phyloP scores from a whole-genome alignment of 2,329 filamentous ascomycete genomes.

The Xylaria sp. region DNA sequence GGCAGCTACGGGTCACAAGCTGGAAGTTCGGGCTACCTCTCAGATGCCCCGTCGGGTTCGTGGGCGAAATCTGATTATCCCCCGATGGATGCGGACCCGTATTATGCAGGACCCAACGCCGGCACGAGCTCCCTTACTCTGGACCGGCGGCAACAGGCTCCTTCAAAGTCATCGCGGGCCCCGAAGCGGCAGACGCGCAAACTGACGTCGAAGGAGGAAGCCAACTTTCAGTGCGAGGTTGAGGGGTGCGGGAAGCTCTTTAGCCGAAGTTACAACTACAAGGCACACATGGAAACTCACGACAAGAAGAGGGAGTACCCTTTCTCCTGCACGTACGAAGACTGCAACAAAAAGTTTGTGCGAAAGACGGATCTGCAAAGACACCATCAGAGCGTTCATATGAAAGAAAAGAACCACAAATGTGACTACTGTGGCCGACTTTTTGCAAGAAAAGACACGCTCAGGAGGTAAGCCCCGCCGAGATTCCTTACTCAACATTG shows the following conservation, averaged over 20 bases:
- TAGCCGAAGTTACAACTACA: constrained; percentile 86
- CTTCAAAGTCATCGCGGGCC: constrained; percentile 48
- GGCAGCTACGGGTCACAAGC: constrained; percentile 45
- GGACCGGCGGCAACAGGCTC: constrained; percentile 46
- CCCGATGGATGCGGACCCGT: constrained; percentile 50
- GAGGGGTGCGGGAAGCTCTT: constrained; percentile 81
- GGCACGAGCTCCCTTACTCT: constrained; percentile 43
- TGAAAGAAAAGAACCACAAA: constrained; percentile 74
- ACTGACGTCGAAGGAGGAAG: constrained; percentile 73
- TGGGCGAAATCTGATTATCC: constrained; percentile 56
- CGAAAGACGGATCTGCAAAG: constrained; percentile 80
- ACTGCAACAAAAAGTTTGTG: constrained; percentile 80
- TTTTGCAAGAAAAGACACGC: constrained; percentile 84
- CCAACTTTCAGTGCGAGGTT: constrained; percentile 74
- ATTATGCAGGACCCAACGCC: constrained; percentile 45
- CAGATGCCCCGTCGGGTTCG: constrained; percentile 51
- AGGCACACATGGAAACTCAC: constrained; percentile 86
- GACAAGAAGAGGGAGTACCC: constrained; percentile 77
- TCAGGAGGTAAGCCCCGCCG: constrained; percentile 70
- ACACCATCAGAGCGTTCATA: constrained; percentile 74
- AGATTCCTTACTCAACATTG: constrained; percentile 6
- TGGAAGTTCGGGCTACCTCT: constrained; percentile 52
- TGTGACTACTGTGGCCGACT: constrained; percentile 76
- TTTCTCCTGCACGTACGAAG: constrained; percentile 71
- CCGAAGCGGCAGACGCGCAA: constrained; percentile 57